These are phyloP conservation scores for Chimonanthus salicifolius DNA, from an alignment of 164 flowering plant genomes.

Conservation along the genomic window DNA sequence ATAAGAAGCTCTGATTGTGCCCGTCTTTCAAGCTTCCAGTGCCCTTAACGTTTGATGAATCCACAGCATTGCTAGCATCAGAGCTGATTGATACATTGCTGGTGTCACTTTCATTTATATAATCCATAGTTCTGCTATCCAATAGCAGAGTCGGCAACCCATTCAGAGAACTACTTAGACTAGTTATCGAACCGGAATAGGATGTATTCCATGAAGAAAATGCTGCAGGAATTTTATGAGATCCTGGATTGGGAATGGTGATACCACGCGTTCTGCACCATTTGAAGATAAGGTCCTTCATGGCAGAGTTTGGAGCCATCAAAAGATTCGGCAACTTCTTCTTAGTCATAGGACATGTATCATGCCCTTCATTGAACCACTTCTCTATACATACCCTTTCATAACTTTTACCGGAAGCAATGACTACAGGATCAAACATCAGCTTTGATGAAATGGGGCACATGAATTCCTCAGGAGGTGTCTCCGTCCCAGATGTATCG, in stretches of 20 bases:
- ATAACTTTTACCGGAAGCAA: conserved; percentile 82
- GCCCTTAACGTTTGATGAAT: conserved; percentile 21
- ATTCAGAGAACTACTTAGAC: conserved; percentile 50
- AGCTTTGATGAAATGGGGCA: conserved; percentile 66
- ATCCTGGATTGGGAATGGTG: conserved; percentile 18
- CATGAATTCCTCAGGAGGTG: conserved; percentile 56
- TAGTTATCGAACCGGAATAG: conserved; percentile 21
- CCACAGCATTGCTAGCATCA: conserved; percentile 34
- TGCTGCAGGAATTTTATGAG: conserved; percentile 15
- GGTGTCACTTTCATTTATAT: conserved; percentile 33
- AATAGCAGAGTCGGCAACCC: conserved; percentile 21
- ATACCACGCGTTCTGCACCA: conserved; percentile 50
- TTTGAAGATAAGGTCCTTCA: conserved; percentile 54
- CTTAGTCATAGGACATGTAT: conserved; percentile 64
- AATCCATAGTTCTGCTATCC: not conserved
- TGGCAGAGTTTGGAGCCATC: conserved; percentile 41
- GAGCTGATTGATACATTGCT: conserved; percentile 47
- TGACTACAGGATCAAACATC: conserved; percentile 84
- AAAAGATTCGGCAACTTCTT: conserved; percentile 38
- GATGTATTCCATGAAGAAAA: conserved; percentile 12
- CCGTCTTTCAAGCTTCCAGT: conserved; percentile 12
- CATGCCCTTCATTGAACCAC: conserved; percentile 81
- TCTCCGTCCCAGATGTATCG: conserved; percentile 12
- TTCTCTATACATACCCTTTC: conserved; percentile 76
- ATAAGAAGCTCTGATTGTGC: conserved; percentile 1